These are phyloP conservation scores for Rhodamnia argentea DNA, from an alignment of 345 rosid genomes.

Conservation along the genomic window DNA sequence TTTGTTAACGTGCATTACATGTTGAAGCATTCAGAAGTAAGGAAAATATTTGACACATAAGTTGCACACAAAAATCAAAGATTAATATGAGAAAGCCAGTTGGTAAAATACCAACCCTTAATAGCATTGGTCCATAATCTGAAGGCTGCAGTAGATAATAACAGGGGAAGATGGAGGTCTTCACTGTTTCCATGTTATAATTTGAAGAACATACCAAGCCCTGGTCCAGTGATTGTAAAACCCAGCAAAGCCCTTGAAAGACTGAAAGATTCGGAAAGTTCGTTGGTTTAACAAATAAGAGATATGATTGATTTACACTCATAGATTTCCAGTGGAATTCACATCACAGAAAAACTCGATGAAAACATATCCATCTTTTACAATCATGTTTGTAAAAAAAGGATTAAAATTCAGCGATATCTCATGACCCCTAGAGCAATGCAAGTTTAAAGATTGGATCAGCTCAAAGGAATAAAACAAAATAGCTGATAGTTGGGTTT, in stretches of 20 bases:
- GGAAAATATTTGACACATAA: background rate
- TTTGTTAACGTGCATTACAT: slow-evolving; percentile 7
- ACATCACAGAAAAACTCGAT: background rate
- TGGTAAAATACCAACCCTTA: slow-evolving; percentile 42
- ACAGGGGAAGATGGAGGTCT: slow-evolving; percentile 42
- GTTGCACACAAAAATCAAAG: background rate
- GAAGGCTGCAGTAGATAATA: slow-evolving; percentile 87
- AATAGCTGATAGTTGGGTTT: background rate
- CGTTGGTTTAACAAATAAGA: slow-evolving; percentile 1
- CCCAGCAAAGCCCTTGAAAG: slow-evolving; percentile 66
- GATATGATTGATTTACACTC: background rate
- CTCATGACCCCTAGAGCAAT: background rate
- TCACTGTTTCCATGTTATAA: slow-evolving; percentile 56
- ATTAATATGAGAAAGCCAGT: background rate
- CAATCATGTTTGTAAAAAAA: background rate
- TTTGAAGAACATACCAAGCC: slow-evolving; percentile 68
- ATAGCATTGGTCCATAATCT: slow-evolving; percentile 80
- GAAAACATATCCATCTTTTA: background rate
- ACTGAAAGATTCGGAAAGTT: slow-evolving; percentile 26
- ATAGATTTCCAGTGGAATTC: background rate
- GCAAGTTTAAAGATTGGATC: background rate
- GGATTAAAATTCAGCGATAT: background rate
- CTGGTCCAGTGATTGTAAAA: slow-evolving; percentile 67
- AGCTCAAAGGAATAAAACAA: background rate
- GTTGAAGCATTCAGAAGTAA: background rate